phyloP scores from a whole-genome alignment of 2,329 filamentous ascomycete genomes.

The Chaetomium sp. region DNA sequence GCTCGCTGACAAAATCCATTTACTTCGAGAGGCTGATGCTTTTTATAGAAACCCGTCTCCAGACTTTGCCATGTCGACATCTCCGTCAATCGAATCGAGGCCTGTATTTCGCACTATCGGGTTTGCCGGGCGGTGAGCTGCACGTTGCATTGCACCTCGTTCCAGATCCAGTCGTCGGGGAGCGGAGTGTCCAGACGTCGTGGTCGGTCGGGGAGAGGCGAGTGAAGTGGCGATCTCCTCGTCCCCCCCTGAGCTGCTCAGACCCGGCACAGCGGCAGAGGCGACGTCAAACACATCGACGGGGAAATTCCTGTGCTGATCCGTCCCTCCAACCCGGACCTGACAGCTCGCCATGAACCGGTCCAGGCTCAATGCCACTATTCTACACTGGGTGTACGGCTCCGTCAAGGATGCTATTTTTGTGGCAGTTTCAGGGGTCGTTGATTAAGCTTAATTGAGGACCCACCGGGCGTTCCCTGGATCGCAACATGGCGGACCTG shows the following conservation, averaged over 20 bases:
- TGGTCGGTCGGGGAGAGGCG: background rate
- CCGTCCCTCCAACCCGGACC: constrained; percentile 22
- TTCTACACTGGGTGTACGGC: background rate
- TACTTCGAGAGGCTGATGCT: constrained; percentile 31
- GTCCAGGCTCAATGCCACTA: constrained; percentile 13
- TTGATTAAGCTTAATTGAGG: constrained; percentile 45
- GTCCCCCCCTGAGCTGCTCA: constrained; percentile 6
- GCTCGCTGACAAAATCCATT: constrained; percentile 23
- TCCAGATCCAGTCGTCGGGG: constrained; percentile 12
- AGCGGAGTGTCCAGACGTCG: constrained; percentile 1
- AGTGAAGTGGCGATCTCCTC: background rate
- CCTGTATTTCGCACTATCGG: constrained; percentile 6
- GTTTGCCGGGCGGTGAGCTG: constrained; percentile 21
- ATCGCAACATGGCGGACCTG: constrained; percentile 28
- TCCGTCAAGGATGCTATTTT: constrained; percentile 41
- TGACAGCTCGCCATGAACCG: constrained; percentile 14
- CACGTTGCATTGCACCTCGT: constrained; percentile 21
- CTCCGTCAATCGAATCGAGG: constrained; percentile 13
- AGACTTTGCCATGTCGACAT: constrained; percentile 25
- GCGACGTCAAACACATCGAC: constrained; percentile 12
- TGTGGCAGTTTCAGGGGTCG: constrained; percentile 34
- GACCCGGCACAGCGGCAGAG: constrained; percentile 28
- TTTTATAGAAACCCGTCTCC: constrained; percentile 35
- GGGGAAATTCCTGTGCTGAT: constrained; percentile 26
- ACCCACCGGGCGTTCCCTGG: constrained; percentile 27